Percentiles rank a stretch among this genome's conserved stretches.
Conservation (phyloP, 1,284 basidiomycete species). For the Melampsora medusae region DNA sequence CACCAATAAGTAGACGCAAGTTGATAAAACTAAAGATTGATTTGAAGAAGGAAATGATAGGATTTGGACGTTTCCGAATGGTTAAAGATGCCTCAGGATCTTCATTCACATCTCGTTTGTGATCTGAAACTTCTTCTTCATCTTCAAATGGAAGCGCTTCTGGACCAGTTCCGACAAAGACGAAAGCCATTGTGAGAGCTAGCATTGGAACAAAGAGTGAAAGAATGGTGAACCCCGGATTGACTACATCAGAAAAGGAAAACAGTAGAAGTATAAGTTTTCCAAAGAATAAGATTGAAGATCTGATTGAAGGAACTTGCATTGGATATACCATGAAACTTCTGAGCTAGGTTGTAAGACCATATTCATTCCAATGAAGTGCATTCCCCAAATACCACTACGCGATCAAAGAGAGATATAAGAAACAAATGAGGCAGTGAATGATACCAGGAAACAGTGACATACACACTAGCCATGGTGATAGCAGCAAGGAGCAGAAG, state of each 20-base stretch:
- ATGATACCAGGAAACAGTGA: not conserved
- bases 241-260: slow-evolving; percentile 1
- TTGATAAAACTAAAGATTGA: slow-evolving; percentile 5
- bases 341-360: slow-evolving; percentile 11
- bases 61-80: too few relatives aligned
- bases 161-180: slow-evolving; percentile 25
- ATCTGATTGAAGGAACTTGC: not conserved
- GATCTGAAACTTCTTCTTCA: slow-evolving; percentile 4
- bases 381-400: slow-evolving; percentile 17
- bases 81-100: not conserved
- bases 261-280: not conserved
- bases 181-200: slow-evolving; percentile 17
- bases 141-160: slow-evolving; percentile 19
- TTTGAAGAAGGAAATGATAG: not conserved
- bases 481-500: slow-evolving; percentile 25
- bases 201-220: slow-evolving; percentile 36
- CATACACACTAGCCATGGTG: slow-evolving; percentile 38
- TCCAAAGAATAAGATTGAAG: not conserved
- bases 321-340: slow-evolving; percentile 32
- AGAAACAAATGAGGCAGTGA: not conserved
- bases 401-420: not conserved
- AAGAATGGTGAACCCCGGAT: slow-evolving; percentile 25
- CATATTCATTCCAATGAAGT: slow-evolving; percentile 43
- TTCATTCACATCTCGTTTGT: not conserved
- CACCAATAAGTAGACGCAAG: slow-evolving; percentile 30